A percentile compares a stretch with the other conserved stretches of the same genome.
phyloP scores from a whole-genome alignment of 106 monocot genomes.

The Dendrobium catenatum region DNA sequence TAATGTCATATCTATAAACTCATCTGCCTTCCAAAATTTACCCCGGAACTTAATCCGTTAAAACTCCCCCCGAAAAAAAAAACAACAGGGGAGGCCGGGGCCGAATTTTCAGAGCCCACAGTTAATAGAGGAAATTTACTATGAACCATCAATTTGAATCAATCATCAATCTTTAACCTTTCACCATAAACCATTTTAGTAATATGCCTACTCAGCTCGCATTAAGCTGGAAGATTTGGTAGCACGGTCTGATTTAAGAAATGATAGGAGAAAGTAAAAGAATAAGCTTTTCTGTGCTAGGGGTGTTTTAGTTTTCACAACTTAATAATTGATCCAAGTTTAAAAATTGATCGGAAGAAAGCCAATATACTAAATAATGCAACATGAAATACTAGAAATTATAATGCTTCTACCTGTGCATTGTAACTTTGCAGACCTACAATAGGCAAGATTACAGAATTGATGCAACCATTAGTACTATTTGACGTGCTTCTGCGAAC shows the following conservation, averaged over 20 bases:
- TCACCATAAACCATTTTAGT: neutral
- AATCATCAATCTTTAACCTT: neutral
- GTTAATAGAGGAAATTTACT: neutral
- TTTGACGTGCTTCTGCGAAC: conserved; percentile 19
- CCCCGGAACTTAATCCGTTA: no score
- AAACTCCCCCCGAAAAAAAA: no score
- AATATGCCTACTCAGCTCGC: neutral
- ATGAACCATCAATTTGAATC: neutral
- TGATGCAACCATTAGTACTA: neutral
- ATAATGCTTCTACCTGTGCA: conserved; percentile 43
- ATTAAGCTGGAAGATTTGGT: neutral
- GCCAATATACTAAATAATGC: neutral
- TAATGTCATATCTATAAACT: no score
- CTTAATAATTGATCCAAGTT: conserved; percentile 1
- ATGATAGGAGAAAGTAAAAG: neutral
- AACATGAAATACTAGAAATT: neutral
- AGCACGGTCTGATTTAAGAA: neutral
- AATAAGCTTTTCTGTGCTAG: neutral
- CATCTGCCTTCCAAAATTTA: no score
- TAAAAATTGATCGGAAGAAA: neutral
- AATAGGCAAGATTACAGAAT: conserved; percentile 43
- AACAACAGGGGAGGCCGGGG: no score
- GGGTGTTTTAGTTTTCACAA: neutral
- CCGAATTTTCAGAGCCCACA: no score
- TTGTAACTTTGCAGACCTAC: conserved; percentile 88